Conservation (phyloP, 192 early-diverging fungal genomes). For the Entomortierella parvispora region DNA sequence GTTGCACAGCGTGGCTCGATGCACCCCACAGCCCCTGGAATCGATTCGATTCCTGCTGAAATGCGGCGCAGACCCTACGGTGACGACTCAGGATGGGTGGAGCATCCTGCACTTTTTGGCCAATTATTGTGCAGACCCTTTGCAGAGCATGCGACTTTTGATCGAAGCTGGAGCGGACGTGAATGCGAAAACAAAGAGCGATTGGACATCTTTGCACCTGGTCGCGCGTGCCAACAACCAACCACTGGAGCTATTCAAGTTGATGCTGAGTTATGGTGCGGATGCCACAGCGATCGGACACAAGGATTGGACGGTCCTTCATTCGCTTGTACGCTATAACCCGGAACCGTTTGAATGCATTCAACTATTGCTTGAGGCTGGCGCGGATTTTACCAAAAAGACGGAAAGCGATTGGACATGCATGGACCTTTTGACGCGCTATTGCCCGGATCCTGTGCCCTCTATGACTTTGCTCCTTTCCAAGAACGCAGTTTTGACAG, state of each 20-base stretch:
- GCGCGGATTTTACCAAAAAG: slow-evolving; percentile 48
- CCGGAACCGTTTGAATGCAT: slow-evolving; percentile 46
- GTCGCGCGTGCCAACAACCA: slow-evolving; percentile 66
- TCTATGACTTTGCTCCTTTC: slow-evolving; percentile 48
- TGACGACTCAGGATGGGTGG: slow-evolving; percentile 59
- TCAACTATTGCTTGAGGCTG: slow-evolving; percentile 32
- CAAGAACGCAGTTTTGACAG: slow-evolving; percentile 31
- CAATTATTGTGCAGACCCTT: slow-evolving; percentile 60
- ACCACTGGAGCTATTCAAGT: slow-evolving; percentile 51
- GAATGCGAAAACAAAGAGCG: slow-evolving; percentile 72
- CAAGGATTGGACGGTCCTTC: slow-evolving; percentile 50
- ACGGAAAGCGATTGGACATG: slow-evolving; percentile 51
- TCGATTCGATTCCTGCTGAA: slow-evolving; percentile 55
- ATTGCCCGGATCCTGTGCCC: slow-evolving; percentile 45
- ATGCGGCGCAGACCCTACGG: slow-evolving; percentile 51
- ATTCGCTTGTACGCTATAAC: slow-evolving; percentile 44
- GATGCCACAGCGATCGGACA: slow-evolving; percentile 51
- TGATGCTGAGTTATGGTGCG: slow-evolving; percentile 43
- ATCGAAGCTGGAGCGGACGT: slow-evolving; percentile 73
- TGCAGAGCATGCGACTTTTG: slow-evolving; percentile 58
- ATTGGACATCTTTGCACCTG: slow-evolving; percentile 75
- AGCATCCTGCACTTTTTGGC: slow-evolving; percentile 65
- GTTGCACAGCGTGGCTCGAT: slow-evolving; percentile 45
- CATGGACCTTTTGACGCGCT: slow-evolving; percentile 47
- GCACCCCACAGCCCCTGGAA: slow-evolving; percentile 41